A percentile compares a stretch with the other conserved stretches of the same genome.
Conservation (phyloP, 2,329 filamentous ascomycete species). For the Claviceps lovelessii region DNA sequence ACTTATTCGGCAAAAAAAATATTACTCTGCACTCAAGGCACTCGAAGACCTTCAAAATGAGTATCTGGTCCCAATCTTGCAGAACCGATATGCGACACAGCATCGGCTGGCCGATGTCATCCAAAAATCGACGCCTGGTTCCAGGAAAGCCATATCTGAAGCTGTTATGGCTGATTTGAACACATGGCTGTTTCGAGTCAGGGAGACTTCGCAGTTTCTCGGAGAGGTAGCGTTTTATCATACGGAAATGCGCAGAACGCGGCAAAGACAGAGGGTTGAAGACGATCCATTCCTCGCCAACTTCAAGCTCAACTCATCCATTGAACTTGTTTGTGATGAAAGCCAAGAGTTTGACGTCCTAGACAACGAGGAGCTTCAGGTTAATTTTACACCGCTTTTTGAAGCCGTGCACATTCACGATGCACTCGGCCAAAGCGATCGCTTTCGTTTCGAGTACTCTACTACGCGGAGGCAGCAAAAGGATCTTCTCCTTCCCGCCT, state of each 20-base stretch:
- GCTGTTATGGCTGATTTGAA: slow-evolving; percentile 95
- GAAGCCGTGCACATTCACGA: slow-evolving; percentile 95
- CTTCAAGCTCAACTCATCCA: slow-evolving; percentile 89
- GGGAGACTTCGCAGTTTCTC: slow-evolving; percentile 89
- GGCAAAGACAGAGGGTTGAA: slow-evolving; percentile 72
- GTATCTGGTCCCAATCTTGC: slow-evolving; percentile 58
- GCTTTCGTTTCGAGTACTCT: slow-evolving; percentile 83
- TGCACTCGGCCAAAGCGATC: slow-evolving; percentile 80
- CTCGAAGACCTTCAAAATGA: slow-evolving; percentile 94
- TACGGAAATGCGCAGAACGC: slow-evolving; percentile 69
- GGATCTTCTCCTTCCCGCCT: slow-evolving; percentile 67
- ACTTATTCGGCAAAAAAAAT: slow-evolving; percentile 78
- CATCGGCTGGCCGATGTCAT: slow-evolving; percentile 93
- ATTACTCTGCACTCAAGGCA: slow-evolving; percentile 86
- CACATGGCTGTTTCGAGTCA: slow-evolving; percentile 88
- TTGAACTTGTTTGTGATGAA: slow-evolving; percentile 90
- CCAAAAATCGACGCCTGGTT: slow-evolving; percentile 85
- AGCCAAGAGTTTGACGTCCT: slow-evolving; percentile 89
- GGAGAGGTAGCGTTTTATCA: slow-evolving; percentile 96
- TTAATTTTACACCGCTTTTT: slow-evolving; percentile 87
- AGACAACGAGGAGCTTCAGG: slow-evolving; percentile 86
- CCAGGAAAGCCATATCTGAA: slow-evolving; percentile 84
- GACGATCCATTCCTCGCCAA: slow-evolving; percentile 59
- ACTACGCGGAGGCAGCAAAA: slow-evolving; percentile 82
- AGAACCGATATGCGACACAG: slow-evolving; percentile 78